Base-by-base conservation (phyloP, 2,329 filamentous ascomycete genomes). In the Monilinia aucupariae region DNA sequence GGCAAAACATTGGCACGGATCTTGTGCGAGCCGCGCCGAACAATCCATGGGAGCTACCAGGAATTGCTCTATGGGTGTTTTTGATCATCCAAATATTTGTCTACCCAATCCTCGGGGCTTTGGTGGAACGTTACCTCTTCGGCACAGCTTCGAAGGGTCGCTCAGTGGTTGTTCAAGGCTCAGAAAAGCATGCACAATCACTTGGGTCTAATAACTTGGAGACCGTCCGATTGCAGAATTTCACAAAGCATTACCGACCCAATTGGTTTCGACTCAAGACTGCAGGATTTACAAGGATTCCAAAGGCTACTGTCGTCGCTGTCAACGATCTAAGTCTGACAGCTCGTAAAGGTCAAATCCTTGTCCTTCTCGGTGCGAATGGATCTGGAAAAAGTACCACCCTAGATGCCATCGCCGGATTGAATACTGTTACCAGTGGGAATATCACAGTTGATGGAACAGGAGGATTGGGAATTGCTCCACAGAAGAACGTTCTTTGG, bases 401-500 rank as follows among this genome's bases (percentile, higher is more conserved):
- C 0, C 81, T 97, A 4, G 91, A 96, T 71, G 88, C 89, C 7
- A 92, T 97, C 67, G 89, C 91, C 13, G 92, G 92, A 3, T 82
- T 93, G 58, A 91, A 88, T 69, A 89, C 84, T 51, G 81, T 93
- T 27, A 91, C 90, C 0, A 85, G 82, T 64, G 92, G 92, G 3
- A 81, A 81, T 3, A 94, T 97, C 68, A 84, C 83, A 30, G 87
- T 96, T 52, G 87, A 92, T 67, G 87, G 87, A 0, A 87, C 85
- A 12, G 90, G 90, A 12, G 91, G 90, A 0, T 81, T 97, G 25
- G 92, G 92, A 17, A 86, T 96, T 49, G 93, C 91, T 63, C 92
- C 92, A 0, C 92, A 97, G 74, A 92, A 93, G 79, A 97, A 97
- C 70, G 92, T 97, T 7, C 81, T 97, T 39, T 97, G 92, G 92